Evolutionary conservation across 2,329 filamentous ascomycete genomes (phyloP), one percentile per base, ranked within the genome.

Genomic region (Xylaria sp.): DNA sequence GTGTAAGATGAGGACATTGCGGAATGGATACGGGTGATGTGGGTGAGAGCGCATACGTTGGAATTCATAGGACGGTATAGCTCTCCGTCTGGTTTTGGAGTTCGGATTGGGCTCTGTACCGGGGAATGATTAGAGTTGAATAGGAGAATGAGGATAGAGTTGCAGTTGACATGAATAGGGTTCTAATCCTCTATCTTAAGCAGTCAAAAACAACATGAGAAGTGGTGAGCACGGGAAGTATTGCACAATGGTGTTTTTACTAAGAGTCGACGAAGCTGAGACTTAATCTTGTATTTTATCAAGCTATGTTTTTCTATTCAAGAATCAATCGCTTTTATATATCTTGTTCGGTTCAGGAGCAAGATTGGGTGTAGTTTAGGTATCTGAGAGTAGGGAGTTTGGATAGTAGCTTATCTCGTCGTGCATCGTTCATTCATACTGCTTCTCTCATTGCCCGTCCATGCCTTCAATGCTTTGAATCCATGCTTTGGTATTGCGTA

Each of bases 31-130:
- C n/a, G 5, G 44, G 23, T 23, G 23, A 23, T 33, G 36, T 36
- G 42, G 23, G 4, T 6, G 28, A n/a, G 46, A 26, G 38, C 2
- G 26, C 17, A 15, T 57, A 57, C 60, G 6, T 57, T 53, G 44
- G 53, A 44, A 63, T 58, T 11, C 48, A 49, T 66, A 56, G 59
- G 31, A 28, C 20, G 15, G 38, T 58, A 63, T 62, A 53, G 49
- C 38, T 56, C 38, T 31, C 26, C 33, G 20, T 31, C 10, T 42
- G 40, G 48, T 5, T 23, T 28, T 20, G n/a, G 42, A 56, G 42
- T 10, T 33, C 10, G 13, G 51, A 15, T 56, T 60, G 46, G 23
- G 31, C 26, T 46, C 6, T 20, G 4, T 46, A 28, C 11, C 2
- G 13, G 28, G 15, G 26, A 31, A 15, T 13, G n/a, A n/a, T 4